These are phyloP conservation scores for Lunasporangiospora selenospora DNA, from an alignment of 192 early-diverging fungal species.

Conservation along the genomic window DNA sequence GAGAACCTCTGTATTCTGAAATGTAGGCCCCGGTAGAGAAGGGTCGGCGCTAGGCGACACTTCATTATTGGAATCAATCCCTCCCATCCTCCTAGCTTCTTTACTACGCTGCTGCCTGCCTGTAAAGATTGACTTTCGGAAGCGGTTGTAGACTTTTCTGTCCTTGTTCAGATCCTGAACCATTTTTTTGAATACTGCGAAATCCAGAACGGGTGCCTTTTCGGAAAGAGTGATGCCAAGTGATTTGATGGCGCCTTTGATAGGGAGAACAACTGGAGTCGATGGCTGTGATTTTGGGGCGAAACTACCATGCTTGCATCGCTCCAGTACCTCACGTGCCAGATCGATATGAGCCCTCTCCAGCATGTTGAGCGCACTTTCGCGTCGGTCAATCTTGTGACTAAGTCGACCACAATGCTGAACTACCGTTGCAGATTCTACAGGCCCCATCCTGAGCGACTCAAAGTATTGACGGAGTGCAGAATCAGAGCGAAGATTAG, in stretches of 20 bases:
- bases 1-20: slow-evolving; percentile 36
- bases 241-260: too few species aligned
- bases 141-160: slow-evolving; percentile 19
- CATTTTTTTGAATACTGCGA: slow-evolving; percentile 20
- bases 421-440: slow-evolving; percentile 52
- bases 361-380: slow-evolving; percentile 17
- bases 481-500: slow-evolving; percentile 48
- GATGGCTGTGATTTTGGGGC: slow-evolving; percentile 1
- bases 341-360: slow-evolving; percentile 47
- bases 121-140: slow-evolving; percentile 41
- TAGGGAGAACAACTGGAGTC: too few species aligned
- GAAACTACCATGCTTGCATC: too few species aligned
- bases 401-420: slow-evolving; percentile 44
- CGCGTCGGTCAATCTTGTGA: slow-evolving; percentile 21
- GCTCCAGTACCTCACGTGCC: slow-evolving; percentile 27
- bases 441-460: slow-evolving; percentile 47
- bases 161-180: slow-evolving; percentile 16
- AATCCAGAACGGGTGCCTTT: too few species aligned
- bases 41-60: slow-evolving; percentile 2
- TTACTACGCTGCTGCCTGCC: too few species aligned
- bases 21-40: slow-evolving; percentile 15
- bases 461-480: slow-evolving; percentile 49
- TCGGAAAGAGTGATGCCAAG: too few species aligned
- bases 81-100: too few species aligned
- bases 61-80: too few species aligned